Evolutionary conservation across 345 rosid genomes (phyloP), one percentile per base, ranked within the genome.

Genomic region (Melastoma malabathricum): DNA sequence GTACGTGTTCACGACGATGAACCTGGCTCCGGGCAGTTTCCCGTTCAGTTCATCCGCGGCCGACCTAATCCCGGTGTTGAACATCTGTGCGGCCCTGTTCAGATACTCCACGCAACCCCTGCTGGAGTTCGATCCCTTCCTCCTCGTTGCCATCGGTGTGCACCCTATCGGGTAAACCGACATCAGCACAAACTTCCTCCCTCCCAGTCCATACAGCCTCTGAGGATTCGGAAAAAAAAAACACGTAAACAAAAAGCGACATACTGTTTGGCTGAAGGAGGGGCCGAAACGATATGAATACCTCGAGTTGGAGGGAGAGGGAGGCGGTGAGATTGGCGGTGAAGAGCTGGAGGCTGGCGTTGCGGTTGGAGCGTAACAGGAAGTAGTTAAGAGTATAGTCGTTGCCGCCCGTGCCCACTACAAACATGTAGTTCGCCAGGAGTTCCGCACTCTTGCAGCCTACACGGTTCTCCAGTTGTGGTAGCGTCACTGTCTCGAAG

Each of bases 301-400:
- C 85, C 81, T 73, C 50, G 55, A 82, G 69, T 48, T 72, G 73
- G 3, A 3, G 54, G 13, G 79, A 67, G 10, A 82, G 52, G 1
- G 73, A 59, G 27, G 18, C 23, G 17, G 66, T 74, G 59, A 82
- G 85, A 46, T 62, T 60, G 60, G 63, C 44, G 29, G 85, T 75
- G 64, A 78, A 82, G 63, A 18, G 56, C 38, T 63, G 43, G 50
- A 76, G 77, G 47, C 38, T 57, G 45, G 29, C 50, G 52, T 31
- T 66, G 19, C 46, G 5, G 15, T 58, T 39, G 17, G 73, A 17
- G 29, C 15, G 27, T 12, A 43, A 44, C 6, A 62, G 63, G 59
- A 78, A 81, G 71, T 71, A 81, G 66, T 81, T 78, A 69, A 77
- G 66, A 3, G 82, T 59, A 69, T 75, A 78, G 64, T 82, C 89